Conservation (phyloP, 108 stramenopile species). For the Skeletonema costatum region DNA sequence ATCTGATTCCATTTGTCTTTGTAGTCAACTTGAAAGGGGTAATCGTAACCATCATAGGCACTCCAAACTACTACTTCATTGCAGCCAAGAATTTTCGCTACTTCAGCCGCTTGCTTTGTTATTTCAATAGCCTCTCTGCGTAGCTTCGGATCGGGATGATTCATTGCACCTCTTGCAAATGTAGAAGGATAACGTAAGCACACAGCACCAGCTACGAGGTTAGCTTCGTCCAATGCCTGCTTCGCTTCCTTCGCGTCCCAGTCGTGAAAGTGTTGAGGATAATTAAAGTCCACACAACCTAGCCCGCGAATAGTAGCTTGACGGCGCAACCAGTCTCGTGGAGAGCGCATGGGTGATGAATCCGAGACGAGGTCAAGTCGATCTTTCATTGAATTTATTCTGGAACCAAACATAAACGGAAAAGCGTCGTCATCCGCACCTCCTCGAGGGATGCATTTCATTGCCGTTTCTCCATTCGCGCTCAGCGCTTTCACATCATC, state of each 20-base stretch:
- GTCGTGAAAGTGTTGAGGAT: conserved; percentile 80
- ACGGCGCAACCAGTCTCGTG: conserved; percentile 65
- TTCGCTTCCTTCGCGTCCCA: conserved; percentile 55
- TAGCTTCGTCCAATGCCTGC: conserved; percentile 57
- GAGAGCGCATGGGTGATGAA: conserved; percentile 26
- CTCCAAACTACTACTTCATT: conserved; percentile 85
- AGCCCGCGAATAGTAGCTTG: conserved; percentile 71
- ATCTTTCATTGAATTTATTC: conserved; percentile 90
- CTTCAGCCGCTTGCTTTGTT: conserved; percentile 72
- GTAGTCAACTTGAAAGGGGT: conserved; percentile 81
- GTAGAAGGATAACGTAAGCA: conserved; percentile 83
- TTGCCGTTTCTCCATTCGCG: background rate
- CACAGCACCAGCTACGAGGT: conserved; percentile 79
- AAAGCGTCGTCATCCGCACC: conserved; percentile 48
- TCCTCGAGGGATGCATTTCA: conserved; percentile 25
- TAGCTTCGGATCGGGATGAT: conserved; percentile 64
- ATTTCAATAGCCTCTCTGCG: conserved; percentile 74
- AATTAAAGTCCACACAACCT: conserved; percentile 88
- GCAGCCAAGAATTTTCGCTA: conserved; percentile 65
- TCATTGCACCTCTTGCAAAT: conserved; percentile 84
- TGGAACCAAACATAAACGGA: conserved; percentile 78
- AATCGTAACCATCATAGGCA: conserved; percentile 91
- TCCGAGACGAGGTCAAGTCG: conserved; percentile 56
- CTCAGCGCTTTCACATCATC: conserved; percentile 43
- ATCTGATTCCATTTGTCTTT: conserved; percentile 79